Conservation (phyloP, 139 green algal species). For the Tetratostichococcus sp. region DNA sequence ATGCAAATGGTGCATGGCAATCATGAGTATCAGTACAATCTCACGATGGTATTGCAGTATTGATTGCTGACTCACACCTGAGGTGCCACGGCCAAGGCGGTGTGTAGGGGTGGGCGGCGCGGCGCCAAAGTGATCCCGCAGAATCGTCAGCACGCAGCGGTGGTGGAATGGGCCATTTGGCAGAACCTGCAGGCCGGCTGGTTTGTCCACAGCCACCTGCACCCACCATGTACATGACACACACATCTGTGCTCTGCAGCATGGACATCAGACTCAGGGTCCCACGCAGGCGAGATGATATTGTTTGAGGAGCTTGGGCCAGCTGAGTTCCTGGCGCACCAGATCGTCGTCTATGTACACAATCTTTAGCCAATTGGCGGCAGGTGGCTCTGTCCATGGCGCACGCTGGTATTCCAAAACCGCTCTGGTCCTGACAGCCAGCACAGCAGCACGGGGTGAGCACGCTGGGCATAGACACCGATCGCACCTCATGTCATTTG, state of each 20-base stretch:
- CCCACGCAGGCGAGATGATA: too few relatives aligned
- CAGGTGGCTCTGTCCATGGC: neutral
- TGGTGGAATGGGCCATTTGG: neutral
- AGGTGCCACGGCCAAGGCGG: neutral
- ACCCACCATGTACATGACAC: too few relatives aligned
- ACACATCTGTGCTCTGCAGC: too few relatives aligned
- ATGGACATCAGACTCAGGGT: too few relatives aligned
- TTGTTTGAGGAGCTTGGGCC: too few relatives aligned
- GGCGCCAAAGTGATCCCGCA: neutral
- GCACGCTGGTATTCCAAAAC: neutral
- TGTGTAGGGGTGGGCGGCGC: neutral
- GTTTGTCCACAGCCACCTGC: neutral
- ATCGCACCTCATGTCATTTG: too few relatives aligned
- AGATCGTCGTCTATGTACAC: neutral
- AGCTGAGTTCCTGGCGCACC: neutral
- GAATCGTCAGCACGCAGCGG: neutral
- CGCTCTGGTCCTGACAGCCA: neutral
- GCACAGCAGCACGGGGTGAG: too few relatives aligned
- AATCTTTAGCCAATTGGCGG: neutral
- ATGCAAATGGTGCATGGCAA: neutral
- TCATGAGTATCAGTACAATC: too few relatives aligned
- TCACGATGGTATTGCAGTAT: too few relatives aligned
- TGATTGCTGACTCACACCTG: neutral
- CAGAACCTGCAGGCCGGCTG: neutral
- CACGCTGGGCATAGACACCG: too few relatives aligned